These are phyloP conservation scores for Eleusine coracana DNA, from an alignment of 176 grass and related monocot species.

Conservation along the genomic window DNA sequence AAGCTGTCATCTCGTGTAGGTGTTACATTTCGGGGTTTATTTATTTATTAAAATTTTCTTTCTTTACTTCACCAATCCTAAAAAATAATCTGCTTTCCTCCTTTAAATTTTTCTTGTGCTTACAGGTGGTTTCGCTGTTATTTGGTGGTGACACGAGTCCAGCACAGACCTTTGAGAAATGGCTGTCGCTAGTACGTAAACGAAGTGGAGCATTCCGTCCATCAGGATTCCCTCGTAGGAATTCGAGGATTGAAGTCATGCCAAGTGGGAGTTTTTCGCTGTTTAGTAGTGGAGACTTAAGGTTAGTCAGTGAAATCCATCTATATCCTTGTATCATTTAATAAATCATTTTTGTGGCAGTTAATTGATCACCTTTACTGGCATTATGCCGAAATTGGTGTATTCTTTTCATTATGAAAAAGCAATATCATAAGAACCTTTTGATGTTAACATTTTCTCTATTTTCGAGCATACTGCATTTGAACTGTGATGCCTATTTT, in stretches of 20 bases:
- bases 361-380: constrained; percentile 18
- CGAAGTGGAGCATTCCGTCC: constrained; percentile 64
- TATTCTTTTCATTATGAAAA: neutral
- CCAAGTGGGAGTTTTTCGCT: constrained; percentile 65
- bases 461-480: neutral
- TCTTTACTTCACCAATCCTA: neutral
- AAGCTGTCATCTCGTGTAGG: constrained; percentile 73
- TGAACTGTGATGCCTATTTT: neutral
- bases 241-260: constrained; percentile 69
- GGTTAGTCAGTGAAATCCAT: constrained; percentile 47
- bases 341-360: neutral
- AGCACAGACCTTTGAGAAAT: constrained; percentile 77
- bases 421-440: neutral
- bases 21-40: neutral
- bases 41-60: constrained; percentile 14
- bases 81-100: neutral
- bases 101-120: constrained; percentile 29
- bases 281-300: constrained; percentile 48
- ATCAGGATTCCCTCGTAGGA: constrained; percentile 73
- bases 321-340: constrained; percentile 18
- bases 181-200: constrained; percentile 82
- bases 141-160: constrained; percentile 69
- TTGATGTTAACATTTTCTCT: constrained; percentile 16
- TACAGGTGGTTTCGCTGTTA: constrained; percentile 80
- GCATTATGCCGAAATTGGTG: neutral